Conservation (phyloP, 2,329 filamentous ascomycete species). For the Rosellinia necatrix region DNA sequence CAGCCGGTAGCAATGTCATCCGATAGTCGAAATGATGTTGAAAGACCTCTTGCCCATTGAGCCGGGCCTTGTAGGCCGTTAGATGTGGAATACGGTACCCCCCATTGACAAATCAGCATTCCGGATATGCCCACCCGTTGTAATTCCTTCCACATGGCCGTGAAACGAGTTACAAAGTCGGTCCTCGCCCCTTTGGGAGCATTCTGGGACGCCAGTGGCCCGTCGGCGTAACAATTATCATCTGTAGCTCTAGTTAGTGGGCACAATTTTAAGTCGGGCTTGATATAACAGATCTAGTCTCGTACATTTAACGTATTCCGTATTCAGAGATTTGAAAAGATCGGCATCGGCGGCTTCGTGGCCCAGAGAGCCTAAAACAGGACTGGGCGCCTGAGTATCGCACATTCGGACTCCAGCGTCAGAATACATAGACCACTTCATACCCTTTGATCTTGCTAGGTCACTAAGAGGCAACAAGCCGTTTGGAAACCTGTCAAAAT, state of each 20-base stretch:
- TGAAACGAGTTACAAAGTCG: slow-evolving; percentile 20
- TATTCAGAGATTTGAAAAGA: slow-evolving; percentile 12
- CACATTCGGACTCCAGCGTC: slow-evolving; percentile 22
- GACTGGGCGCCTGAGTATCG: slow-evolving; percentile 18
- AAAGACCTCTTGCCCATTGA: slow-evolving; percentile 19
- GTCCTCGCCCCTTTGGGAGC: slow-evolving; percentile 18
- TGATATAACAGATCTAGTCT: background rate
- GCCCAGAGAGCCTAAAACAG: slow-evolving; percentile 18
- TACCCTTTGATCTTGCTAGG: slow-evolving; percentile 19
- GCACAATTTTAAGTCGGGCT: no score
- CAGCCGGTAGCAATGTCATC: slow-evolving; percentile 23
- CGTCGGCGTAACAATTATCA: slow-evolving; percentile 23
- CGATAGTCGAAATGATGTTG: slow-evolving; percentile 22
- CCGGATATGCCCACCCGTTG: slow-evolving; percentile 16
- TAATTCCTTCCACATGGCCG: slow-evolving; percentile 19
- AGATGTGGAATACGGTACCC: slow-evolving; percentile 17
- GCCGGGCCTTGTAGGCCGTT: slow-evolving; percentile 17
- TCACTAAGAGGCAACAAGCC: slow-evolving; percentile 17
- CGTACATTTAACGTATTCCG: slow-evolving; percentile 23
- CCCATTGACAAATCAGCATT: slow-evolving; percentile 25
- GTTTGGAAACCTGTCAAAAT: slow-evolving; percentile 15
- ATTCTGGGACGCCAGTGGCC: slow-evolving; percentile 13
- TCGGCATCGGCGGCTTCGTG: slow-evolving; percentile 17
- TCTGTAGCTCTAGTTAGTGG: slow-evolving; percentile 9
- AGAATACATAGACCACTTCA: slow-evolving; percentile 25